A percentile compares a stretch with the other conserved stretches of the same genome.
phyloP scores from a whole-genome alignment of 176 grass and related monocot genomes.

The Aegilops longissima region DNA sequence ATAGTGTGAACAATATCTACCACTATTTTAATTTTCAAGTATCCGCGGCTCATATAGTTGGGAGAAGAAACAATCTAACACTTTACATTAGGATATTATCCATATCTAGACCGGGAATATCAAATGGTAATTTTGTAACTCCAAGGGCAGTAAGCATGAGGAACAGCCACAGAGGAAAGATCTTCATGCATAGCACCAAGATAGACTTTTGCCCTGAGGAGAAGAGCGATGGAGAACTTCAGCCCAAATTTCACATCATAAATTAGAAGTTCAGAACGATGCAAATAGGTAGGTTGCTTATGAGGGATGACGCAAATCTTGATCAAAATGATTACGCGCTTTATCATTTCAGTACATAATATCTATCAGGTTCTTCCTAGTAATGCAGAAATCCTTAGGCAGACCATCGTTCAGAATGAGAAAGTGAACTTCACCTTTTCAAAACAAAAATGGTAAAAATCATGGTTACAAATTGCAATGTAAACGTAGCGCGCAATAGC shows the following conservation, averaged over 20 bases:
- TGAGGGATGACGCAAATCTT: not conserved
- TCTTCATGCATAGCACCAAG: conserved; percentile 66
- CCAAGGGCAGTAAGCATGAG: conserved; percentile 66
- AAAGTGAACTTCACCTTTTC: not conserved
- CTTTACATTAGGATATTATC: conserved; percentile 69
- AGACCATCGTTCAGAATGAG: not conserved
- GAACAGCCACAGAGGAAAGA: conserved; percentile 73
- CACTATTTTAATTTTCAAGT: not conserved
- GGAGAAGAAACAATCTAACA: not conserved
- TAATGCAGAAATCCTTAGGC: not conserved
- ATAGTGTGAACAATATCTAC: conserved; percentile 2
- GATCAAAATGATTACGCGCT: not conserved
- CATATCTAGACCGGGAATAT: conserved; percentile 71
- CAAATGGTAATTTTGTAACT: conserved; percentile 70
- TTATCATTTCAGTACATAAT: not conserved
- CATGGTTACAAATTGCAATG: not conserved
- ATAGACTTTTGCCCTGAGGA: conserved; percentile 68
- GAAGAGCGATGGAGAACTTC: conserved; percentile 4
- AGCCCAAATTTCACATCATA: not conserved
- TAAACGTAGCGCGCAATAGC: not conserved
- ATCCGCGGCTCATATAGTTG: not conserved
- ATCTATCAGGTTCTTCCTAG: not conserved
- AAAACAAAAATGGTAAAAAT: not conserved
- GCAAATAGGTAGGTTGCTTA: not conserved
- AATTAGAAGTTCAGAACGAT: not conserved